A percentile compares a stretch with the other conserved stretches of the same genome.
Conservation (phyloP, 768 basidiomycete genomes). For the Jaapia argillacea region DNA sequence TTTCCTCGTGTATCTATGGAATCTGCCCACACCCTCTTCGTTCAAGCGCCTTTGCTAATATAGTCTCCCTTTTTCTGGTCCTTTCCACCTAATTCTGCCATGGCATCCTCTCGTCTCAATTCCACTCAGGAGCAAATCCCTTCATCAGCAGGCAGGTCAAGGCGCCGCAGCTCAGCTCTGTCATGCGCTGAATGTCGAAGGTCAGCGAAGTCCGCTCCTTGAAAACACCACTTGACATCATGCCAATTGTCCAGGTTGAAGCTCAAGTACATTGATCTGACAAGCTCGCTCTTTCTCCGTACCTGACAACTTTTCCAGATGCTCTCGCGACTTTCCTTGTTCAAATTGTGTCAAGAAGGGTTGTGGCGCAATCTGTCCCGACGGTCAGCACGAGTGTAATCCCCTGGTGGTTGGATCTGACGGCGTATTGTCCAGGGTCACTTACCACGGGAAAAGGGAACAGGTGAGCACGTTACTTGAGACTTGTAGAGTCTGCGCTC, state of each 20-base stretch:
- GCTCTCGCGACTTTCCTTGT: slow-evolving; percentile 58
- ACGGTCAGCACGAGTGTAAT: slow-evolving; percentile 27
- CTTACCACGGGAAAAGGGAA: slow-evolving; percentile 69
- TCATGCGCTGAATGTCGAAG: slow-evolving; percentile 66
- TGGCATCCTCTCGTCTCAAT: not conserved
- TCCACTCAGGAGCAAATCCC: not conserved
- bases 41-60: too few relatives aligned
- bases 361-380: slow-evolving; percentile 52
- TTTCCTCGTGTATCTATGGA: too few relatives aligned
- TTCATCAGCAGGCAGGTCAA: slow-evolving; percentile 5
- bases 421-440: slow-evolving; percentile 32
- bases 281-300: too few relatives aligned
- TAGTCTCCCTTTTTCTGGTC: too few relatives aligned
- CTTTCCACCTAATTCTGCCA: too few relatives aligned
- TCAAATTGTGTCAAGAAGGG: slow-evolving; percentile 27
- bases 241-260: slow-evolving; percentile 43
- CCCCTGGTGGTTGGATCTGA: slow-evolving; percentile 3
- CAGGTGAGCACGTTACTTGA: slow-evolving; percentile 28
- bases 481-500: slow-evolving; percentile 4
- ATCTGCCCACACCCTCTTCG: too few relatives aligned
- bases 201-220: slow-evolving; percentile 22
- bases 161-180: slow-evolving; percentile 32
- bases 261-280: slow-evolving; percentile 56
- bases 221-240: not conserved
- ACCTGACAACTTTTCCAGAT: too few relatives aligned